phyloP scores from a whole-genome alignment of 306 rosid genomes.

The Pachyrhizus erosus region DNA sequence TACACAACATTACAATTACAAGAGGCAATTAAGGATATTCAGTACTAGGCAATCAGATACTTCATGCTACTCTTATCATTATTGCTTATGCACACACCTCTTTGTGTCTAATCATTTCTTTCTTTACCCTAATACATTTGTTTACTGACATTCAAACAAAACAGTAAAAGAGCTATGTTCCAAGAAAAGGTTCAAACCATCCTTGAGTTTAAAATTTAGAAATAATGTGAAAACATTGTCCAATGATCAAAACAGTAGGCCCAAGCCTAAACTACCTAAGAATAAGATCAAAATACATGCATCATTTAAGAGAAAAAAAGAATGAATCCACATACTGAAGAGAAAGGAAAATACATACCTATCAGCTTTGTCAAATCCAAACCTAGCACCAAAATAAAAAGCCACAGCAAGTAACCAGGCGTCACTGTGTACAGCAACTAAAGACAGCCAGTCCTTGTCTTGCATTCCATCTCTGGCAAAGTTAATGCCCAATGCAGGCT shows the following conservation, averaged over 20 bases:
- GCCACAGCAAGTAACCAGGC: slow-evolving; percentile 61
- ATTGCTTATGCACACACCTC: not conserved
- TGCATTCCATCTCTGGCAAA: slow-evolving; percentile 68
- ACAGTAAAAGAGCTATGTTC: not conserved
- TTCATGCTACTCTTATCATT: not conserved
- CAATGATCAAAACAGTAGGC: not conserved
- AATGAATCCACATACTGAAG: not conserved
- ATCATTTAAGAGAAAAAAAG: not conserved
- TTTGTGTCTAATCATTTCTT: not conserved
- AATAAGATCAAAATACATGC: not conserved
- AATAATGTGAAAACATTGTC: not conserved
- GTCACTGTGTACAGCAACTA: slow-evolving; percentile 65
- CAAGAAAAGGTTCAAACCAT: not conserved
- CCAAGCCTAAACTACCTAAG: slow-evolving; percentile 10
- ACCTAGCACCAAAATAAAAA: slow-evolving; percentile 59
- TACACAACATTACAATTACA: no score
- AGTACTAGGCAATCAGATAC: not conserved
- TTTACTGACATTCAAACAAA: slow-evolving; percentile 17
- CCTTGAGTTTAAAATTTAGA: slow-evolving; percentile 6
- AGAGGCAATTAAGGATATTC: not conserved
- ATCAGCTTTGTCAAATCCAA: slow-evolving; percentile 57
- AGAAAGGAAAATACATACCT: slow-evolving; percentile 46
- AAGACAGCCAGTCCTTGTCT: slow-evolving; percentile 59
- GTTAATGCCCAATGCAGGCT: slow-evolving; percentile 64
- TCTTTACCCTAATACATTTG: not conserved